A percentile compares a stretch with the other conserved stretches of the same genome.
Conservation (phyloP, 2,329 filamentous ascomycete genomes). For the Penicillium sp. region DNA sequence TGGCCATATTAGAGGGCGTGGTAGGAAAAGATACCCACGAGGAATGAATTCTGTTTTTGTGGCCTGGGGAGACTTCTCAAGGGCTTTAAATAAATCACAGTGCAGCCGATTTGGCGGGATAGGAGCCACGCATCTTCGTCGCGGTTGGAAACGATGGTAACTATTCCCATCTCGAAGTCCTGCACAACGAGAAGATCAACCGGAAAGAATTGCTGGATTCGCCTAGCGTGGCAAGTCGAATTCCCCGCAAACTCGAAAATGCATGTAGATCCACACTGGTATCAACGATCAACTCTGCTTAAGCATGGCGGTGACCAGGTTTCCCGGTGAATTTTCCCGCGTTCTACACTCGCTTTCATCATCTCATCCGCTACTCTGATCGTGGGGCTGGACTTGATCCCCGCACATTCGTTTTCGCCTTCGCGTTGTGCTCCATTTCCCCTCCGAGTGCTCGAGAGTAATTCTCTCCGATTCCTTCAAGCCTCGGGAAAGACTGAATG, state of each 20-base stretch:
- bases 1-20: slow-evolving; percentile 17
- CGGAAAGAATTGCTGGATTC: slow-evolving; percentile 14
- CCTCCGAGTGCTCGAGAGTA: slow-evolving; percentile 7
- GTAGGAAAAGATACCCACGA: background rate
- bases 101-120: background rate
- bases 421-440: slow-evolving; percentile 1
- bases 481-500: slow-evolving; percentile 11
- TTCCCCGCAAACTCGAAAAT: too few species aligned
- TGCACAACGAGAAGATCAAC: background rate
- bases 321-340: too few species aligned
- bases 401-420: background rate
- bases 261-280: too few species aligned
- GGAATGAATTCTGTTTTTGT: background rate
- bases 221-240: slow-evolving; percentile 1
- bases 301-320: too few species aligned
- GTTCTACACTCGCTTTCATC: too few species aligned
- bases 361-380: too few species aligned
- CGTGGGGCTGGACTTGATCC: too few species aligned
- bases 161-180: background rate
- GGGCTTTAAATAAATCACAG: slow-evolving; percentile 13
- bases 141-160: background rate
- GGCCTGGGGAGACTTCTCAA: background rate
- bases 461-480: slow-evolving; percentile 19
- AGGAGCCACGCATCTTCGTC: background rate
- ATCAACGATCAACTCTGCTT: too few species aligned